A percentile compares a stretch with the other conserved stretches of the same genome.
Evolutionary conservation across 108 stramenopile species (phyloP).

Genomic region (Phaeodactylum tricornutum): DNA sequence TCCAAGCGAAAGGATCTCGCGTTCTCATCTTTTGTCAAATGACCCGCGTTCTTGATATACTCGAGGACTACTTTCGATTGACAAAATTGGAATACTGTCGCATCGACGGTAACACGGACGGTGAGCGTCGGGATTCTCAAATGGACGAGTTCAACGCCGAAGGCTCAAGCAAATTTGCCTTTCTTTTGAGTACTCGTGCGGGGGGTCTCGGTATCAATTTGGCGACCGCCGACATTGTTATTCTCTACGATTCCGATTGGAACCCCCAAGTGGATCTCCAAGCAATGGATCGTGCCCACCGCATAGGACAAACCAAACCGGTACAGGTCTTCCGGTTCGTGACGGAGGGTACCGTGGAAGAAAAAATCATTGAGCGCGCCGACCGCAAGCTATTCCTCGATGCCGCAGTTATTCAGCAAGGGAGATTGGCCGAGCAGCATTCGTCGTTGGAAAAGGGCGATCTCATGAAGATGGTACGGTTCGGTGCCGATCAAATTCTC

Average conservation of each 20-base stretch:
- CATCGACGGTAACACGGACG: conserved; percentile 95
- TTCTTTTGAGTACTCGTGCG: conserved; percentile 92
- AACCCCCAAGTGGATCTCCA: conserved; percentile 89
- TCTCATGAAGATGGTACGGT: conserved; percentile 96
- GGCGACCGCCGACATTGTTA: conserved; percentile 96
- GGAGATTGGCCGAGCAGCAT: conserved; percentile 86
- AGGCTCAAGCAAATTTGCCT: conserved; percentile 85
- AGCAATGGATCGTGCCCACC: conserved; percentile 40
- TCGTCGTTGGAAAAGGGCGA: conserved; percentile 84
- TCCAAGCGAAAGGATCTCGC: conserved; percentile 82
- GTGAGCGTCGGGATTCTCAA: conserved; percentile 87
- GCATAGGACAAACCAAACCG: conserved; percentile 85
- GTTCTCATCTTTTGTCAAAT: conserved; percentile 98
- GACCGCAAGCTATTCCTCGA: conserved; percentile 98
- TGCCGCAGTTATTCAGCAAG: conserved; percentile 99
- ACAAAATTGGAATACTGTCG: conserved; percentile 87
- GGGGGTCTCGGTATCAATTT: conserved; percentile 93
- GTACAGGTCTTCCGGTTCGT: conserved; percentile 97
- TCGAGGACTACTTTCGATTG: conserved; percentile 90
- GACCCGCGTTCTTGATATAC: conserved; percentile 93
- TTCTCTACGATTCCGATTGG: conserved; percentile 88
- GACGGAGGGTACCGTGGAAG: conserved; percentile 96
- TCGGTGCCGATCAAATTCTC: conserved; percentile 97
- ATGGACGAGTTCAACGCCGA: conserved; percentile 95
- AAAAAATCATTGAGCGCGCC: conserved; percentile 98